Conservation (phyloP, 768 basidiomycete genomes). For the Mycena crocata region DNA sequence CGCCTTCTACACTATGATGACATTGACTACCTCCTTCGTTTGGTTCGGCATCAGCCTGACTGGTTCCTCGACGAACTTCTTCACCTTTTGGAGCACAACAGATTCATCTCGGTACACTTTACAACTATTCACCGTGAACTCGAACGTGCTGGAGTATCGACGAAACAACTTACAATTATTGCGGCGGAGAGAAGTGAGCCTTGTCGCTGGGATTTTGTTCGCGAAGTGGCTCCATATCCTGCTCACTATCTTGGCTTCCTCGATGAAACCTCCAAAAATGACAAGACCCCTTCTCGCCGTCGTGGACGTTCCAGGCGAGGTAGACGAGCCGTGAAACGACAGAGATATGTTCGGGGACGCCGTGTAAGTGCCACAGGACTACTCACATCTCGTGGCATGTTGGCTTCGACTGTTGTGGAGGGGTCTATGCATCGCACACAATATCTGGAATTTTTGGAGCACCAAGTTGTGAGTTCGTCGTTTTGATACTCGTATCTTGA, state of each 20-base stretch:
- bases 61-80: constrained; percentile 50
- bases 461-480: background rate
- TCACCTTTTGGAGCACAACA: constrained; percentile 39
- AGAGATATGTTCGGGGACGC: background rate
- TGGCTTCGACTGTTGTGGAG: background rate
- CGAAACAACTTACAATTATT: constrained; percentile 44
- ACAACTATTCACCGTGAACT: constrained; percentile 46
- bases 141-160: constrained; percentile 37
- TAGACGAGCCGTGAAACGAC: background rate
- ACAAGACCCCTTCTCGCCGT: constrained; percentile 34
- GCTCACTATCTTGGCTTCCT: constrained; percentile 49
- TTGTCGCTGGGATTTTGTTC: constrained; percentile 38
- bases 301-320: background rate
- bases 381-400: background rate
- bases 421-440: background rate
- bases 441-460: background rate
- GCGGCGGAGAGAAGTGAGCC: constrained; percentile 46
- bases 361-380: background rate
- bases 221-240: constrained; percentile 40
- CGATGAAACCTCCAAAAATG: constrained; percentile 49
- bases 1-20: constrained; percentile 31
- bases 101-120: constrained; percentile 48
- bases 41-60: constrained; percentile 38
- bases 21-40: constrained; percentile 35
- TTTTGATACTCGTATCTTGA: background rate